Evolutionary conservation across 176 grass and related monocot genomes (phyloP).

Genomic region (Otatea glauca): DNA sequence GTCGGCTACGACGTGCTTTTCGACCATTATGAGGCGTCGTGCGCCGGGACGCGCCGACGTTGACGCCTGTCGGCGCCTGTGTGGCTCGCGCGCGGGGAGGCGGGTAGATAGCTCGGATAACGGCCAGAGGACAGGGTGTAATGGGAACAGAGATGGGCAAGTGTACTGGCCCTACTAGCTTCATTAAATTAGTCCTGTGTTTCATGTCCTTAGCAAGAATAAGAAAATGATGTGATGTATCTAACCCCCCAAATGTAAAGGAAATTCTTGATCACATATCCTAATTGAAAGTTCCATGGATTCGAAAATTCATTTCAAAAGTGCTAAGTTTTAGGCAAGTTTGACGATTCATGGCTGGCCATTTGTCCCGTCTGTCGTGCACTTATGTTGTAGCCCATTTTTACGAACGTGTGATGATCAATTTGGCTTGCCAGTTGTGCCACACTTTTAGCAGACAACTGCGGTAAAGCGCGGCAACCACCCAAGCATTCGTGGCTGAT

Average conservation of each 20-base stretch:
- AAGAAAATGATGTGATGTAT: constrained; percentile 45
- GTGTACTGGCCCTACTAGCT: not conserved
- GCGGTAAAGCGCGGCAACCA: no score
- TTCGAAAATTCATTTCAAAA: not conserved
- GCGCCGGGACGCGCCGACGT: constrained; percentile 43
- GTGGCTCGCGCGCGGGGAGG: not conserved
- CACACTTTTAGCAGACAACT: no score
- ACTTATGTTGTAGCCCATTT: no score
- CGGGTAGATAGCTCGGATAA: constrained; percentile 34
- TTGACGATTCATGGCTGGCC: no score
- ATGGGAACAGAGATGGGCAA: constrained; percentile 14
- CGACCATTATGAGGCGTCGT: constrained; percentile 58
- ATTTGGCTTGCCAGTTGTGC: no score
- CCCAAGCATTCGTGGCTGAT: no score
- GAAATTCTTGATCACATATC: not conserved
- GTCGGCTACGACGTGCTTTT: constrained; percentile 71
- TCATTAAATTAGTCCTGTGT: not conserved
- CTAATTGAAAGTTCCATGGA: not conserved
- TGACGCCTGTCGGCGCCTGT: constrained; percentile 39
- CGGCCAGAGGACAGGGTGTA: constrained; percentile 39
- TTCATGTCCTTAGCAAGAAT: constrained; percentile 42
- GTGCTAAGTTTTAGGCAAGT: no score
- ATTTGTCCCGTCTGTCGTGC: no score
- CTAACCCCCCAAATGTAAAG: constrained; percentile 28
- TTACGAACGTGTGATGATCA: no score